Evolutionary conservation across 2,329 filamentous ascomycete genomes (phyloP).

Genomic region (Xylaria arbuscula): DNA sequence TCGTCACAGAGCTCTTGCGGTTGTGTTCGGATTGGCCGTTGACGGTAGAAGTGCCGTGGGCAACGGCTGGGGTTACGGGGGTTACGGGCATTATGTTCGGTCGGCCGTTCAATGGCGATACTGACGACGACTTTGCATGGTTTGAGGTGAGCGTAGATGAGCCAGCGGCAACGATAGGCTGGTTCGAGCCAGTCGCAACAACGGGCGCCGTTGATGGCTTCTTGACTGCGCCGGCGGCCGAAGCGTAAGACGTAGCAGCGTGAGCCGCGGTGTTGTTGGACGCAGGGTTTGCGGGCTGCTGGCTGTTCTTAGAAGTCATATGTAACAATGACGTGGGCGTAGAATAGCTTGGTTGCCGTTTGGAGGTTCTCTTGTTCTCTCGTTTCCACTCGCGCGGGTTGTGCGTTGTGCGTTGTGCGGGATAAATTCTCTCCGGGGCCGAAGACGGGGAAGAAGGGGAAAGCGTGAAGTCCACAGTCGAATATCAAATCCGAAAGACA

Average conservation of each 20-base stretch:
- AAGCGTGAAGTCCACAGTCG: slow-evolving; percentile 38
- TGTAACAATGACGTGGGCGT: slow-evolving; percentile 52
- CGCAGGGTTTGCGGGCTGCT: slow-evolving; percentile 67
- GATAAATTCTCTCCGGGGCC: slow-evolving; percentile 34
- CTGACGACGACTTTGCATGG: slow-evolving; percentile 73
- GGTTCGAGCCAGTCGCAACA: slow-evolving; percentile 68
- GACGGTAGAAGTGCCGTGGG: slow-evolving; percentile 69
- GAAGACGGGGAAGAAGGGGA: slow-evolving; percentile 41
- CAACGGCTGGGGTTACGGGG: slow-evolving; percentile 70
- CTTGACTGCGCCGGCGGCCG: slow-evolving; percentile 71
- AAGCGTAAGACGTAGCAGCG: slow-evolving; percentile 73
- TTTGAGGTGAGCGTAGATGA: slow-evolving; percentile 64
- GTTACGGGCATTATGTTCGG: slow-evolving; percentile 75
- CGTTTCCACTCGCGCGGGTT: slow-evolving; percentile 32
- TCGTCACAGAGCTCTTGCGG: slow-evolving; percentile 90
- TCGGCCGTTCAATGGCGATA: slow-evolving; percentile 88
- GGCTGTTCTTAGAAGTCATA: slow-evolving; percentile 72
- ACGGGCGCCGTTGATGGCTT: slow-evolving; percentile 70
- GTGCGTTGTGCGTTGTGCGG: slow-evolving; percentile 26
- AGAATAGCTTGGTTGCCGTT: slow-evolving; percentile 18
- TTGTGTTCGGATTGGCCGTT: slow-evolving; percentile 80
- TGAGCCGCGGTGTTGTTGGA: slow-evolving; percentile 66
- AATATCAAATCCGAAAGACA: slow-evolving; percentile 49
- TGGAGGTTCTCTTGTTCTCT: slow-evolving; percentile 24
- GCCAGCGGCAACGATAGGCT: slow-evolving; percentile 66